Base-by-base conservation (phyloP, 768 basidiomycete species). In the Termitomyces sp. region DNA sequence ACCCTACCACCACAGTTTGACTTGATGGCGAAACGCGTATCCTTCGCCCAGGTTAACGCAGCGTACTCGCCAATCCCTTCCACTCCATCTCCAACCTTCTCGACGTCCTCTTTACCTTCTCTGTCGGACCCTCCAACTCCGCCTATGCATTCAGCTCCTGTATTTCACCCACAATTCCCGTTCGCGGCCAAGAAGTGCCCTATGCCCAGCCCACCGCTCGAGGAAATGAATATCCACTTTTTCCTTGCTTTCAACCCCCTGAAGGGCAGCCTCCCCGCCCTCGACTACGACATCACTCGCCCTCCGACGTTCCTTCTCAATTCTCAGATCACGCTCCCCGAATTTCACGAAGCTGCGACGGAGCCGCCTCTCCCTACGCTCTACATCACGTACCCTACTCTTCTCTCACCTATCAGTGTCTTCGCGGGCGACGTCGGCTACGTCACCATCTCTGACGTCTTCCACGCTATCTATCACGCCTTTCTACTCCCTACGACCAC, bases 381-480 rank as follows among this genome's bases (percentile, higher is more conserved):
- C 54, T 63, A 68, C 59, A 71, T 82, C 65, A 69, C 67, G 5
- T 73, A 72, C 56, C 73, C 77, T 1, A 60, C 63, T n/a, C 66
- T 79, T 35, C 62, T 67, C 18, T 74, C 73, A 62, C 66, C 71
- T 11, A 72, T 81, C 53, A 65, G 68, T 35, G 72, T 85, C 59
- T 64, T 65, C n/a, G 70, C 75, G 0, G 66, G 65, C 32, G 59
- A 70, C 7, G 73, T 68, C 22, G 66, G 71, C 28, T 74, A 70
- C 64, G 73, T 82, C 55, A 74, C 79, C 7, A 77, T 86, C 62
- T 71, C 70, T 15, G 86, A 87, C 70, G 79, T 87, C 32, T 70
- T 87, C 12, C 69, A 74, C 11, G 72, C 76, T 1, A 64, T 86
- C 3, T 82, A 83, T 71, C 67, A 73, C 50, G 70, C 75, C 63